These are phyloP conservation scores for Asterionellopsis glacialis DNA, from an alignment of 108 stramenopile species.

Conservation along the genomic window DNA sequence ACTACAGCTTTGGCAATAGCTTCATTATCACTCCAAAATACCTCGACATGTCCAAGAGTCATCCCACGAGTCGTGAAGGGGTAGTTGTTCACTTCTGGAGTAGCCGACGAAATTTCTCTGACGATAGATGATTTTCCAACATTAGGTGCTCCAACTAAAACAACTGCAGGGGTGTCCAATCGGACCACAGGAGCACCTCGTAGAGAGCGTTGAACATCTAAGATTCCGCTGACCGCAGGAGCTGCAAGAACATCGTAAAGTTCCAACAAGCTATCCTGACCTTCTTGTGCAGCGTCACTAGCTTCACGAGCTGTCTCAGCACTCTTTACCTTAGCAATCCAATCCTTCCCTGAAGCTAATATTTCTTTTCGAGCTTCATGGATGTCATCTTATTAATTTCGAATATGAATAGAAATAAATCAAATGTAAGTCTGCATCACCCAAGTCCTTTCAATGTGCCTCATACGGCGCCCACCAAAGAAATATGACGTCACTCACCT, in stretches of 20 bases:
- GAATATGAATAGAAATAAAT: constrained; percentile 1
- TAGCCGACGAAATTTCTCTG: constrained; percentile 82
- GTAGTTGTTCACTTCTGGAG: constrained; percentile 96
- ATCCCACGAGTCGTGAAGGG: constrained; percentile 97
- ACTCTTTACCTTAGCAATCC: constrained; percentile 77
- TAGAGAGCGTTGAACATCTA: constrained; percentile 78
- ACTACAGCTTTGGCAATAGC: constrained; percentile 41
- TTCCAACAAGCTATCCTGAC: constrained; percentile 40
- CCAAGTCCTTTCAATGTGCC: too few species aligned
- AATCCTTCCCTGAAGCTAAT: constrained; percentile 75
- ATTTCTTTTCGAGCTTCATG: constrained; percentile 81
- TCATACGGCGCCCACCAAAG: too few species aligned
- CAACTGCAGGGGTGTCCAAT: constrained; percentile 88
- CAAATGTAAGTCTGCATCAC: too few species aligned
- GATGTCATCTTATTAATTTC: constrained; percentile 43
- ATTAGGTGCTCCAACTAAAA: constrained; percentile 95
- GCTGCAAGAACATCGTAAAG: constrained; percentile 61
- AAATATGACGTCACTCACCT: constrained; percentile 12
- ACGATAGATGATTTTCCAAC: constrained; percentile 95
- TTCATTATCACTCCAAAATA: constrained; percentile 68
- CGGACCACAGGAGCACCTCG: constrained; percentile 86
- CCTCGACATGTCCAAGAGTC: constrained; percentile 93
- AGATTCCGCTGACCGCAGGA: constrained; percentile 52
- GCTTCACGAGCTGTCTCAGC: constrained; percentile 73
- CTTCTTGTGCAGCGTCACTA: constrained; percentile 48